phyloP scores from a whole-genome alignment of 306 rosid genomes.

The Cucurbita ficifolia region DNA sequence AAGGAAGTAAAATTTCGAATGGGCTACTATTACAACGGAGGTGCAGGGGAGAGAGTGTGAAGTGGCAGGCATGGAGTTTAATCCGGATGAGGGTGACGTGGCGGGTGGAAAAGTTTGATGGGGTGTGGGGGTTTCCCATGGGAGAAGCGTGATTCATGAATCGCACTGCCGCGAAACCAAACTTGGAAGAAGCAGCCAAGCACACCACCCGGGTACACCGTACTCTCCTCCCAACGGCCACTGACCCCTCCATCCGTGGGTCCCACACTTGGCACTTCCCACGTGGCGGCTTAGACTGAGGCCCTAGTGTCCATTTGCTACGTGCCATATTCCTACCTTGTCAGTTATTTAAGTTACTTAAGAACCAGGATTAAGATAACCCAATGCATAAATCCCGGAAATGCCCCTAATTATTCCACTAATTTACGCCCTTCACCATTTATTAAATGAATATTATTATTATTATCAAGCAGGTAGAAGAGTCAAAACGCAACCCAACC shows the following conservation, averaged over 20 bases:
- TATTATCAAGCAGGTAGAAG: not conserved
- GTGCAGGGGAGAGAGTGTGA: not conserved
- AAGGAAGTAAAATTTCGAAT: too few species aligned
- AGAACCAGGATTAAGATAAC: not conserved
- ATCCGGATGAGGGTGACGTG: not conserved
- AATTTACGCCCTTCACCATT: too few species aligned
- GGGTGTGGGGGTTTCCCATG: not conserved
- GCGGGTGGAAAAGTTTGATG: not conserved
- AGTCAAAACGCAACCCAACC: slow-evolving; percentile 4
- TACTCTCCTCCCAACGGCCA: slow-evolving; percentile 7
- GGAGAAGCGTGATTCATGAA: slow-evolving; percentile 7
- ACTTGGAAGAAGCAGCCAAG: slow-evolving; percentile 27
- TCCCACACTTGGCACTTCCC: slow-evolving; percentile 32
- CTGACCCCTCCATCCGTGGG: not conserved
- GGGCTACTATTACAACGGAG: not conserved
- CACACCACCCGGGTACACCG: slow-evolving; percentile 29
- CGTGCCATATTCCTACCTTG: slow-evolving; percentile 27
- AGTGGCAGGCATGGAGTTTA: not conserved
- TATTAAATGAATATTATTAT: too few species aligned
- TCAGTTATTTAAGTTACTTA: slow-evolving; percentile 10
- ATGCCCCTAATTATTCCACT: slow-evolving; percentile 2
- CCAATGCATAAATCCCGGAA: not conserved
- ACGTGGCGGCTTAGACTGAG: slow-evolving; percentile 32
- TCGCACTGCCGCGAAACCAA: not conserved
- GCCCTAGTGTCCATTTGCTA: slow-evolving; percentile 12